Base-by-base conservation (phyloP, 208 protist species). In the Novymonas esmeraldas region DNA sequence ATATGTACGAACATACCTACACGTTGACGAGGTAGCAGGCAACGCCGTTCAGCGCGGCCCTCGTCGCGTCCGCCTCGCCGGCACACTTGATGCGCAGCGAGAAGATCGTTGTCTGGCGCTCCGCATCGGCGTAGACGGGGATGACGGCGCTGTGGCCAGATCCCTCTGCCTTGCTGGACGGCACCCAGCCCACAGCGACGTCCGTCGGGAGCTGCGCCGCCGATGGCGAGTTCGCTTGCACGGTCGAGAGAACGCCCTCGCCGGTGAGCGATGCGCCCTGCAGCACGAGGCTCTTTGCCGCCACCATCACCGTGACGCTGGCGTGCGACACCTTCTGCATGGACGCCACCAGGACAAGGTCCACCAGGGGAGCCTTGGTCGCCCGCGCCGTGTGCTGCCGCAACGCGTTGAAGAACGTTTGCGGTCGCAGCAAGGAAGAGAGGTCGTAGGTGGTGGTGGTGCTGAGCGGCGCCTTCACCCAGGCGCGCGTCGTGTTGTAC, bases 321-420 rank as follows among this genome's bases (percentile, higher is more conserved):
- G 57, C 65, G 29, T 63, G 58, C 28, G 51, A 6, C 42, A 56
- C 41, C 2, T 45, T 64, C 2, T 28, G 71, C 24, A 83, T 48
- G 1, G 76, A 38, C 7, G 85, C 84, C 2, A 87, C 73, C 6
- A 97, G 83, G n/a, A 72, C 67, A 18, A 97, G 77, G 51, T 95
- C 88, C 9, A 92, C 94, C 36, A 98, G 82, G n/a, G 90, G 57
- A 10, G 59, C 41, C 57, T 78, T 72, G 46, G 71, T 77, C 16
- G 77, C 70, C 29, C 92, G 85, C 14, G 96, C 95, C 11, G 95
- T 98, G 82, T 97, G 79, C 84, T 98, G 94, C 3, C 96, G 92
- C 34, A 99, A 76, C 5, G 98, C 95, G 71, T 98, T 98, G 59
- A 99, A 87, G 76, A 98, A 98, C 46, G 95, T 96, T 41, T 89